Base-by-base conservation (phyloP, 306 rosid species). In the Rosa rugosa region DNA sequence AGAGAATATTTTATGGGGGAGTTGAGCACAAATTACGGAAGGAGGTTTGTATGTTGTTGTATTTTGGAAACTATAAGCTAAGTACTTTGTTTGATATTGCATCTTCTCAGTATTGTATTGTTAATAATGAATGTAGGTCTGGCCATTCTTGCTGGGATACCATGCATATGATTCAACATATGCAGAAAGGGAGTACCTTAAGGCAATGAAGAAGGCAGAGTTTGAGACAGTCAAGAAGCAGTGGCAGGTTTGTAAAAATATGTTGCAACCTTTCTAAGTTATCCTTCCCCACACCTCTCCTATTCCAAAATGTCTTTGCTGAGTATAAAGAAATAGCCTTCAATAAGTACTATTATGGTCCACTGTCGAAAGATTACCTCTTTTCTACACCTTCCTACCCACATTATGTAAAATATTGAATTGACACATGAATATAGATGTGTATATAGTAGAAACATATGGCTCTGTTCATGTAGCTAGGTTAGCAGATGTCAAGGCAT, bases 1-100 rank as follows among this genome's bases (percentile, higher is more conserved):
- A 83, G 88, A 91, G 99, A 86, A 86, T 93, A 82, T 96, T 96
- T 88, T 96, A 96, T 83, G 99, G 99, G 9, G 98, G 99, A 75
- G 92, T 96, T 77, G 94, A 96, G 81, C 97, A 96, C 70, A 66
- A 82, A 25, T 76, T 93, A 77, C 93, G 97, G 53, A 86, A 87
- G 82, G 93, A 91, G 97, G 99, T 96, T 72, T 75, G 89, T 59
- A 51, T 76, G 53, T 73, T 47, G 49, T 71, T 77, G 87, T 71
- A 51, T 76, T 20, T 77, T 50, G 57, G 75, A 74, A 50, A 62
- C 17, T 31, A 44, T 73, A 68, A 77, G 80, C 60, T 64, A 40
- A 70, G 56, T 78, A 22, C 73, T 66, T 51, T 72, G 70, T 71
- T 77, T 69, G 77, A 79, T 74, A 81, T 80, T 72, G 83, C 68